Conservation (phyloP, 495 filamentous ascomycete species). For the Hyaloscypha variabilis region DNA sequence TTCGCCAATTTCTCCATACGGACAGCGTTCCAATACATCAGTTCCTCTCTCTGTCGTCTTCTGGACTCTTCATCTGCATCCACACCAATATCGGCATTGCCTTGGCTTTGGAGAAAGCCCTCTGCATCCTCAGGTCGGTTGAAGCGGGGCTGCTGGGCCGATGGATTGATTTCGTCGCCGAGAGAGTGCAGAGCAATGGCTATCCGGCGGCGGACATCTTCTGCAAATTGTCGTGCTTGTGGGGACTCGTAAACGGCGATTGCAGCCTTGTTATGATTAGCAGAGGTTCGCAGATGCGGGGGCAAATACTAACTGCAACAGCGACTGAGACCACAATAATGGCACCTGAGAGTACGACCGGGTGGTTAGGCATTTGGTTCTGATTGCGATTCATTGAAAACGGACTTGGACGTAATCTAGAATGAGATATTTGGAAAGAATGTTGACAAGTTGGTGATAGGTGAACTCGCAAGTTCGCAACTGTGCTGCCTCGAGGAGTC, state of each 20-base stretch:
- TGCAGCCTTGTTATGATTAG: constrained; percentile 46
- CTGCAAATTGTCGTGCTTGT: constrained; percentile 75
- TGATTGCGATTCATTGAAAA: constrained; percentile 10
- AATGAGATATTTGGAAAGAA: not conserved
- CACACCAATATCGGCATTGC: constrained; percentile 54
- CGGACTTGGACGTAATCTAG: constrained; percentile 8
- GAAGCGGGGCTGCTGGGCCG: constrained; percentile 45
- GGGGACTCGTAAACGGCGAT: constrained; percentile 86
- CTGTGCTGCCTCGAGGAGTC: constrained; percentile 20
- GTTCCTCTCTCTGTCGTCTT: constrained; percentile 70
- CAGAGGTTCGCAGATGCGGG: not conserved
- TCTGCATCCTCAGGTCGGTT: constrained; percentile 62
- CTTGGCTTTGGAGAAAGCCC: constrained; percentile 54
- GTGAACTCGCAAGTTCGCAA: not conserved
- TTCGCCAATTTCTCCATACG: constrained; percentile 31
- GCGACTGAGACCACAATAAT: constrained; percentile 76
- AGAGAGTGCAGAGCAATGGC: constrained; percentile 76
- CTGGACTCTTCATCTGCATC: constrained; percentile 70
- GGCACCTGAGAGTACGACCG: constrained; percentile 60
- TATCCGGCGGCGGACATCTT: constrained; percentile 75
- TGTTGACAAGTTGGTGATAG: not conserved
- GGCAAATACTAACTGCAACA: constrained; percentile 54
- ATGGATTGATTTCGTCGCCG: constrained; percentile 73
- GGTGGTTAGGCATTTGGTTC: constrained; percentile 47
- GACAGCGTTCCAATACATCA: constrained; percentile 66